phyloP scores from a whole-genome alignment of 1,139 yeast genomes.

The Candida tunisiensis region DNA sequence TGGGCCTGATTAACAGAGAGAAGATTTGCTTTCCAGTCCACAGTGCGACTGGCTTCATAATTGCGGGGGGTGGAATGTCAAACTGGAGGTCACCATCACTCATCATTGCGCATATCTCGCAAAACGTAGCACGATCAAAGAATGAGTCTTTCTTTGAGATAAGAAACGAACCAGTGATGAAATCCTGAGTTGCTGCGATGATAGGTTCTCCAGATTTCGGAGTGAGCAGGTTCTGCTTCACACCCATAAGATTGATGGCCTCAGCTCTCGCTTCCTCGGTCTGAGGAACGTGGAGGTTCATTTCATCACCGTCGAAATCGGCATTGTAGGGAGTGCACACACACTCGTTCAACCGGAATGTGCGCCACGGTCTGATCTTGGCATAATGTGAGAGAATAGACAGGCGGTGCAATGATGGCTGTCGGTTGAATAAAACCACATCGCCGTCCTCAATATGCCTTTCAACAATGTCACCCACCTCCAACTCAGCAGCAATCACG shows the following conservation, averaged over 20 bases:
- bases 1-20: constrained; percentile 75
- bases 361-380: constrained; percentile 94
- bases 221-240: constrained; percentile 80
- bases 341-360: constrained; percentile 94
- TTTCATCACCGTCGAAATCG: constrained; percentile 99
- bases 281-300: constrained; percentile 98
- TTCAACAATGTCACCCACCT: constrained; percentile 90
- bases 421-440: constrained; percentile 88
- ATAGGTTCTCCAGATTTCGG: constrained; percentile 99
- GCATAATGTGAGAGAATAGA: constrained; percentile 94
- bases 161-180: constrained; percentile 88
- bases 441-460: constrained; percentile 97
- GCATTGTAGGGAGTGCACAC: constrained; percentile 99
- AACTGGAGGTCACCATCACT: constrained; percentile 78
- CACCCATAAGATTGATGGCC: constrained; percentile 96
- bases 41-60: constrained; percentile 68
- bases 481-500: constrained; percentile 59
- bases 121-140: constrained; percentile 71
- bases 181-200: constrained; percentile 99
- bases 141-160: constrained; percentile 89
- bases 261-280: constrained; percentile 98
- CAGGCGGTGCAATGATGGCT: constrained; percentile 90
- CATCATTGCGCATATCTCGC: constrained; percentile 86
- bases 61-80: constrained; percentile 91
- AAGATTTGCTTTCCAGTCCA: constrained; percentile 99